phyloP scores from a whole-genome alignment of 768 basidiomycete genomes.

The Leucosporidium yakuticum region DNA sequence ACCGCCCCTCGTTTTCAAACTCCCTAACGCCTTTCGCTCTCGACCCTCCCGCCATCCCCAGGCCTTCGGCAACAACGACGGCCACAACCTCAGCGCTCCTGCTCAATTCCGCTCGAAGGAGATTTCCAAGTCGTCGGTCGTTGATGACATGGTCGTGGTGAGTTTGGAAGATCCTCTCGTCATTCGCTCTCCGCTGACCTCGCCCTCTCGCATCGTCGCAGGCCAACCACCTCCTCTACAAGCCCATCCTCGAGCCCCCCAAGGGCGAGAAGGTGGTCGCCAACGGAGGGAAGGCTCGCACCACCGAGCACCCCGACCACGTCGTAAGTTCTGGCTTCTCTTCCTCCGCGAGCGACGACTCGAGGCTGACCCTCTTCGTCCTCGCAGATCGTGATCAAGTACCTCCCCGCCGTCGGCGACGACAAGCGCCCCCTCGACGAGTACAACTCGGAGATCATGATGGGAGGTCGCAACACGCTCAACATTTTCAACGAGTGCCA shows the following conservation, averaged over 20 bases:
- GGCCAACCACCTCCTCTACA: slow-evolving; percentile 74
- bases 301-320: slow-evolving; percentile 93
- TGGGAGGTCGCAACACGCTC: slow-evolving; percentile 87
- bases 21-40: no score
- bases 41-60: no score
- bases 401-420: slow-evolving; percentile 92
- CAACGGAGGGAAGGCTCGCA: slow-evolving; percentile 42
- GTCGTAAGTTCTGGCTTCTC: slow-evolving; percentile 2
- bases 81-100: slow-evolving; percentile 81
- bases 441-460: slow-evolving; percentile 97
- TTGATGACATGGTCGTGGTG: slow-evolving; percentile 88
- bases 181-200: not conserved
- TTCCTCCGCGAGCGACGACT: not conserved
- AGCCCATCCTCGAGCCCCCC: slow-evolving; percentile 56
- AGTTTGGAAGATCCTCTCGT: slow-evolving; percentile 44
- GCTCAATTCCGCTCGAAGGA: slow-evolving; percentile 97
- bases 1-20: no score
- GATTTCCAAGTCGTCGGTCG: slow-evolving; percentile 93
- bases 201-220: not conserved
- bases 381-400: slow-evolving; percentile 67
- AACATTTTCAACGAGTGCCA: slow-evolving; percentile 83
- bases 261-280: slow-evolving; percentile 40
- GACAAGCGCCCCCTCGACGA: slow-evolving; percentile 99
- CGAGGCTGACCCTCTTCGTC: no score
- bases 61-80: slow-evolving; percentile 99